Conservation (phyloP, 768 basidiomycete genomes). For the Psilocybe tampanensis region DNA sequence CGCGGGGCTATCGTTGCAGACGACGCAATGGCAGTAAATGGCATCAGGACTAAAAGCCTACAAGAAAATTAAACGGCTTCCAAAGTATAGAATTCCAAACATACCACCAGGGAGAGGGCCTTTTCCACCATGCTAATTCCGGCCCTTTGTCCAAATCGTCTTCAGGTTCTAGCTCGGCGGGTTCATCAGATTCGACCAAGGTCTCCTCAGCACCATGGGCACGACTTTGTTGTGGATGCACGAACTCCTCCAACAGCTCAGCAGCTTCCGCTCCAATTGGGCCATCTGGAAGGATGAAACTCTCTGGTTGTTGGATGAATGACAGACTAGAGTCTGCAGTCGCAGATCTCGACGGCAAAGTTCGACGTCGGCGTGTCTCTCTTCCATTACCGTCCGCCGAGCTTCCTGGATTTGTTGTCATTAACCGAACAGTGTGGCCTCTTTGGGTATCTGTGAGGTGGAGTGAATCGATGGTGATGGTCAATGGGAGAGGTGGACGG, state of each 20-base stretch:
- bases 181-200: conserved; percentile 9
- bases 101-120: conserved; percentile 75
- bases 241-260: conserved; percentile 48
- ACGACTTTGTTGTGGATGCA: conserved; percentile 37
- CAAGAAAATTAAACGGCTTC: neutral
- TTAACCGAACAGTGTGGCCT: neutral
- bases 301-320: conserved; percentile 32
- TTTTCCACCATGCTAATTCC: conserved; percentile 71
- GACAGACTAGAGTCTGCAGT: neutral
- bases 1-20: conserved; percentile 66
- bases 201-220: conserved; percentile 25
- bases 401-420: neutral
- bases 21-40: conserved; percentile 56
- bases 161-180: conserved; percentile 1
- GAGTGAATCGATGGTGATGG: neutral
- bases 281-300: conserved; percentile 45
- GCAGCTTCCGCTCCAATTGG: conserved; percentile 46
- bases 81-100: conserved; percentile 19
- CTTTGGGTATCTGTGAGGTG: neutral
- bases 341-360: neutral
- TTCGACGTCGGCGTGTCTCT: neutral
- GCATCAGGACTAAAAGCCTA: conserved; percentile 62
- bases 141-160: conserved; percentile 27
- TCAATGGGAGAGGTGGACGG: neutral
- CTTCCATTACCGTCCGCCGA: neutral